phyloP scores from a whole-genome alignment of 2,329 filamentous ascomycete species.

The Alternaria ethzedia region DNA sequence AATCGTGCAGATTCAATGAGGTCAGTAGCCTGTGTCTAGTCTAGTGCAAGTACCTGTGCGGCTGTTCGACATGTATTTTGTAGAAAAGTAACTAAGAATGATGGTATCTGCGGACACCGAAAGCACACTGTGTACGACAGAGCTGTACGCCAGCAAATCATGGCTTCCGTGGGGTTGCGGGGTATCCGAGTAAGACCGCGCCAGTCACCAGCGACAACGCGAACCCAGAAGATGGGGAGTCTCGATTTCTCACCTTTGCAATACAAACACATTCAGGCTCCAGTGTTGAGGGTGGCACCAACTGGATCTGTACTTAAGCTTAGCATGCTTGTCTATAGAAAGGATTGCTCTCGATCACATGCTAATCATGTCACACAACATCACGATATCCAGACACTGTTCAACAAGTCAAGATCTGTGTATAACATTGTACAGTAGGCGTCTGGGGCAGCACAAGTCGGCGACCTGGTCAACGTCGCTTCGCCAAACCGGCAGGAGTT shows the following conservation, averaged over 20 bases:
- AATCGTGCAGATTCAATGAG: slow-evolving; percentile 15
- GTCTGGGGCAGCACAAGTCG: slow-evolving; percentile 6
- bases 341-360: neutral
- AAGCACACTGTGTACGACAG: neutral
- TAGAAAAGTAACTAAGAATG: neutral
- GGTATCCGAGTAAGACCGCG: neutral
- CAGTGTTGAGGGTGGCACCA: neutral
- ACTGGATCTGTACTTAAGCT: neutral
- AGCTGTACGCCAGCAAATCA: neutral
- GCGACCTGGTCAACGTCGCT: slow-evolving; percentile 10
- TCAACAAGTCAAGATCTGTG: slow-evolving; percentile 19
- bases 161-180: neutral
- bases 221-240: neutral
- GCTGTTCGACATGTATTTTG: neutral
- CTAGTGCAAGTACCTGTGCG: neutral
- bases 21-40: slow-evolving; percentile 4
- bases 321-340: neutral
- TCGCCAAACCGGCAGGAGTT: neutral
- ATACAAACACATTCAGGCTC: neutral
- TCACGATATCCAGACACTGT: slow-evolving; percentile 3
- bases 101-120: neutral
- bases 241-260: neutral
- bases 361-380: slow-evolving; percentile 1
- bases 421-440: slow-evolving; percentile 1
- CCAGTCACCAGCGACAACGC: neutral